Evolutionary conservation across 345 rosid genomes (phyloP).

Genomic region (Aquilaria sinensis): DNA sequence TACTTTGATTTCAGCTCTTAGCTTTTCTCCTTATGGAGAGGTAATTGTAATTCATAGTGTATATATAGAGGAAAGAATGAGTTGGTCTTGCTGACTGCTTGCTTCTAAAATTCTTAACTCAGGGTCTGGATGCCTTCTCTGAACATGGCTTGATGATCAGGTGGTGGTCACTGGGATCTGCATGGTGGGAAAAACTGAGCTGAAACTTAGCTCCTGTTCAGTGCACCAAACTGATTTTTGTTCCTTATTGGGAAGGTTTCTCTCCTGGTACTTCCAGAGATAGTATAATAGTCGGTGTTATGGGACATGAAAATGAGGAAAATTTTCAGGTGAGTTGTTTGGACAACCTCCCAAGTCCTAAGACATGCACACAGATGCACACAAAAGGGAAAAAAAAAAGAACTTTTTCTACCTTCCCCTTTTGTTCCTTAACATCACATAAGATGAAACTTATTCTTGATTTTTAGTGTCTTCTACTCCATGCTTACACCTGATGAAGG

Average conservation of each 20-base stretch:
- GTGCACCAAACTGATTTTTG: conserved; percentile 84
- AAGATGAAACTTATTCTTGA: no score
- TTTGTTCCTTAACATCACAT: no score
- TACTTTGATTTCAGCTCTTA: conserved; percentile 68
- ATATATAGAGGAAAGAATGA: background rate
- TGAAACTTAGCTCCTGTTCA: conserved; percentile 73
- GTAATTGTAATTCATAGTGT: conserved; percentile 20
- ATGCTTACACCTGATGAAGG: no score
- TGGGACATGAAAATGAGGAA: conserved; percentile 38
- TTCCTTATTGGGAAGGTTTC: conserved; percentile 87
- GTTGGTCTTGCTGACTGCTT: background rate
- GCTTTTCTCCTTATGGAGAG: conserved; percentile 96
- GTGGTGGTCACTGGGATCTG: conserved; percentile 92
- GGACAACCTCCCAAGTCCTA: no score
- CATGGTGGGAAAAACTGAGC: conserved; percentile 97
- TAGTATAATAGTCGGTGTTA: conserved; percentile 70
- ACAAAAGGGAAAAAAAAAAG: no score
- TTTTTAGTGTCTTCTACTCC: no score
- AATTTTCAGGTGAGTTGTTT: conserved; percentile 34
- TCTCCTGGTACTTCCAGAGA: conserved; percentile 65
- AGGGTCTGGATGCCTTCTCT: conserved; percentile 93
- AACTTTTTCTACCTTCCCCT: no score
- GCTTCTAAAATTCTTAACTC: conserved; percentile 12
- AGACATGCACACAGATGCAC: no score
- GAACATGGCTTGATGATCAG: conserved; percentile 89